Conservation (phyloP, 2,329 filamentous ascomycete species). For the Hirsutella rhossiliensis region DNA sequence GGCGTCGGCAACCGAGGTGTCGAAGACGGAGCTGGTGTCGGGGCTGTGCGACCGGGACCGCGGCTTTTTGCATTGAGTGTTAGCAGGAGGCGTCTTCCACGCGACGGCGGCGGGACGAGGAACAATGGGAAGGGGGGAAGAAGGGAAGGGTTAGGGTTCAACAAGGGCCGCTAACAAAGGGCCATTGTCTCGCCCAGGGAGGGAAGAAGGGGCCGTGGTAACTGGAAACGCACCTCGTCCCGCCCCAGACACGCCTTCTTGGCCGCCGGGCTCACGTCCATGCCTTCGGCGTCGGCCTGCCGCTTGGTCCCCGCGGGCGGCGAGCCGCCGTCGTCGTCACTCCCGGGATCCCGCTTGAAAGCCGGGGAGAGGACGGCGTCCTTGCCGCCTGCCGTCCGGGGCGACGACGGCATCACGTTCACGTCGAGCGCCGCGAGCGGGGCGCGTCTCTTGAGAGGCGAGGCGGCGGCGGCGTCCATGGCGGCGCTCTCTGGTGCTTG, state of each 20-base stretch:
- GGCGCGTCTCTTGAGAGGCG: conserved; percentile 27
- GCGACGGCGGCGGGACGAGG: too few relatives aligned
- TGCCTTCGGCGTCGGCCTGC: conserved; percentile 9
- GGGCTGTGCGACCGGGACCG: conserved; percentile 22
- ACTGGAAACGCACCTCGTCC: conserved; percentile 12
- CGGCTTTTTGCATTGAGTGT: too few relatives aligned
- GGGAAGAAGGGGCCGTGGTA: background rate
- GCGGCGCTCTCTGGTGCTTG: too few relatives aligned
- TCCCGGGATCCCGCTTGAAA: background rate
- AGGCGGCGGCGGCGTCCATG: too few relatives aligned
- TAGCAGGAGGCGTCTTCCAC: too few relatives aligned
- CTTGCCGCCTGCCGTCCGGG: conserved; percentile 5
- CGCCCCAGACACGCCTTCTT: conserved; percentile 22
- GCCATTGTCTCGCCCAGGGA: too few relatives aligned
- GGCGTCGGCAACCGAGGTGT: conserved; percentile 32
- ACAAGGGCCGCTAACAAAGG: too few relatives aligned
- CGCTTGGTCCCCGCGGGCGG: conserved; percentile 12
- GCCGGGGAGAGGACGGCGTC: background rate
- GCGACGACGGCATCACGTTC: conserved; percentile 26
- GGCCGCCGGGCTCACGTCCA: conserved; percentile 9
- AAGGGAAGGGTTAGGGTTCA: background rate
- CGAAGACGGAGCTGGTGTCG: conserved; percentile 36
- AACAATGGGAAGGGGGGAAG: too few relatives aligned
- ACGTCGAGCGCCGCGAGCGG: conserved; percentile 33
- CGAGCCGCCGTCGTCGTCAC: background rate